A percentile compares a stretch with the other conserved stretches of the same genome.
phyloP scores from a whole-genome alignment of 75 land plant species.

The Cupressus sempervirens region DNA sequence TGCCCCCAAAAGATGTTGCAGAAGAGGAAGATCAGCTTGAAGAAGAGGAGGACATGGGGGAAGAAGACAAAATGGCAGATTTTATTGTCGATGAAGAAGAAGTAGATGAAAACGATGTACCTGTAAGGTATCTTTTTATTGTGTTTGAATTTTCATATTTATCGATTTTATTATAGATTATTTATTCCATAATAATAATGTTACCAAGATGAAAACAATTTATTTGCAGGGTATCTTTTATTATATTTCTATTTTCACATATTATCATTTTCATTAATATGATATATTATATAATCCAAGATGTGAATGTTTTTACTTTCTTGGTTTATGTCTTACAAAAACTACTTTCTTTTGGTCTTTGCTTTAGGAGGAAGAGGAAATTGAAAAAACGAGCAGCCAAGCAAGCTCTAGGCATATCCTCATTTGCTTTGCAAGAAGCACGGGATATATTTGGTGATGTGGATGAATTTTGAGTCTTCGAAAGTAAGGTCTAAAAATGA shows the following conservation, averaged over 20 bases:
- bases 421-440: conserved; percentile 84
- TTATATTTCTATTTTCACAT: not conserved
- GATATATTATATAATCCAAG: conserved; percentile 3
- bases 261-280: not conserved
- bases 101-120: conserved; percentile 80
- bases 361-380: conserved; percentile 37
- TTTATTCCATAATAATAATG: no score
- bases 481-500: conserved; percentile 38
- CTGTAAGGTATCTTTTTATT: conserved; percentile 47
- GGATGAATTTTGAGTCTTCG: conserved; percentile 63
- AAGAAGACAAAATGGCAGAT: conserved; percentile 97
- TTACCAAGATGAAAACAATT: conserved; percentile 87
- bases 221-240: conserved; percentile 55
- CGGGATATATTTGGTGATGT: conserved; percentile 98
- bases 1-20: conserved; percentile 71
- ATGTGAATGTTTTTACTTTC: not conserved
- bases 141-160: no score
- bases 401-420: conserved; percentile 76
- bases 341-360: not conserved
- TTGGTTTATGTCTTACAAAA: not conserved
- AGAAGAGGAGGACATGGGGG: conserved; percentile 80
- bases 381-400: conserved; percentile 43
- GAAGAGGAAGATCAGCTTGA: conserved; percentile 68
- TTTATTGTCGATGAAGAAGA: conserved; percentile 96
- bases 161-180: no score